Base-by-base conservation (phyloP, 805 yeast species). In the Clavispora phyllophila region DNA sequence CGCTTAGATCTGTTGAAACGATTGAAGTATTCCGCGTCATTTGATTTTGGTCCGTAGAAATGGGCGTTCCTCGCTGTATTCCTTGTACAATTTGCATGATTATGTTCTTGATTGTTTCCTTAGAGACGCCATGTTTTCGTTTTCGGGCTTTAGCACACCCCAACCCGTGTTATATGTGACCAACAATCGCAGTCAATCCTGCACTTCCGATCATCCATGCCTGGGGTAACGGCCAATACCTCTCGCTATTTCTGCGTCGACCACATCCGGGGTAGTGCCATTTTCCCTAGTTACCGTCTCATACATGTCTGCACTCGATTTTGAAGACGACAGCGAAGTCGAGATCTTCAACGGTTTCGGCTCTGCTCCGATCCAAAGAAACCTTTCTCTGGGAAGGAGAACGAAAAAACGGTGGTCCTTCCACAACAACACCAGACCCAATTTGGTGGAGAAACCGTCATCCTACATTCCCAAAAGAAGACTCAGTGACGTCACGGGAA, bases 391-490 rank as follows among this genome's bases (percentile, higher is more conserved):
- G 17, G 65, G 66, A 13, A 56, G 62, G 45, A 53, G 72, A 41
- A 66, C 71, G 17, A 62, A 61, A 34, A 67, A 68, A 45, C 51
- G 74, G 45, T 69, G 74, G 74, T 66, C 72, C 9, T 69, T 69
- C 51, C 70, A 67, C 51, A 57, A 62, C 52, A 55, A 56, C 43
- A 49, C 63, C 37, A 57, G 58, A 42, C 71, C 73, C 10, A 63
- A 67, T 49, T 61, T 68, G 49, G 62, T 66, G 12, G 70, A 63
- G 33, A 47, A 61, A 27, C 66, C 68, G 3, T 48, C 57, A 19
- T 60, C 51, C 40, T 45, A 60, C 27, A 47, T 53, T 28, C 56
- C 61, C 12, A 50, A 55, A 37, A 46, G 75, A 41, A 50, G 75
- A 44, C 55, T 66, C 36, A 66, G 72, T 44, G 75, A 70, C 44